Percentiles rank a stretch among this genome's conserved stretches.
Evolutionary conservation across 2,329 filamentous ascomycete genomes (phyloP).

Genomic region (Fusarium fracticaudum): DNA sequence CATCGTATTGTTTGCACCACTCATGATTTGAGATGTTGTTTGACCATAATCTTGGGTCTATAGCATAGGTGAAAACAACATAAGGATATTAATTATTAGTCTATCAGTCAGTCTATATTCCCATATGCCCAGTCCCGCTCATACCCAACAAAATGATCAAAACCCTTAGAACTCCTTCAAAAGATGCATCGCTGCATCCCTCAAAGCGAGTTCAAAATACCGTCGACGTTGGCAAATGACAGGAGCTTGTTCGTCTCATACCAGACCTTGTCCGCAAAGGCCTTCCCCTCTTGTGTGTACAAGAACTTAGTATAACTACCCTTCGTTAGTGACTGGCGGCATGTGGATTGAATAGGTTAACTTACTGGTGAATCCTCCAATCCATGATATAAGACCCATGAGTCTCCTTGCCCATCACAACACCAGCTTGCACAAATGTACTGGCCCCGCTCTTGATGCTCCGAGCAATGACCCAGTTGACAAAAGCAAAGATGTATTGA

Average conservation of each 20-base stretch:
- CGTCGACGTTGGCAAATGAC: constrained; percentile 45
- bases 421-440: constrained; percentile 35
- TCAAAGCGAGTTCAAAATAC: constrained; percentile 22
- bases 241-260: constrained; percentile 50
- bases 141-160: too few relatives aligned
- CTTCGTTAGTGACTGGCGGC: background rate
- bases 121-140: too few relatives aligned
- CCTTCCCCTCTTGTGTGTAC: constrained; percentile 49
- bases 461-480: constrained; percentile 24
- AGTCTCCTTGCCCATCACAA: constrained; percentile 33
- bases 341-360: background rate
- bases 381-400: constrained; percentile 40
- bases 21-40: background rate
- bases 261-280: constrained; percentile 51
- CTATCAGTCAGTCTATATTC: background rate
- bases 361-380: constrained; percentile 41
- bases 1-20: background rate
- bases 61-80: too few relatives aligned
- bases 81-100: background rate
- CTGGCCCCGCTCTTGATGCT: constrained; percentile 29
- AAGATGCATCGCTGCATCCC: background rate
- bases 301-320: constrained; percentile 40
- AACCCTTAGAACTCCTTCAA: too few relatives aligned
- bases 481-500: background rate
- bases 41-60: background rate